Base-by-base conservation (phyloP, 2,329 filamentous ascomycete species). In the Tolypocladium guangdongense region DNA sequence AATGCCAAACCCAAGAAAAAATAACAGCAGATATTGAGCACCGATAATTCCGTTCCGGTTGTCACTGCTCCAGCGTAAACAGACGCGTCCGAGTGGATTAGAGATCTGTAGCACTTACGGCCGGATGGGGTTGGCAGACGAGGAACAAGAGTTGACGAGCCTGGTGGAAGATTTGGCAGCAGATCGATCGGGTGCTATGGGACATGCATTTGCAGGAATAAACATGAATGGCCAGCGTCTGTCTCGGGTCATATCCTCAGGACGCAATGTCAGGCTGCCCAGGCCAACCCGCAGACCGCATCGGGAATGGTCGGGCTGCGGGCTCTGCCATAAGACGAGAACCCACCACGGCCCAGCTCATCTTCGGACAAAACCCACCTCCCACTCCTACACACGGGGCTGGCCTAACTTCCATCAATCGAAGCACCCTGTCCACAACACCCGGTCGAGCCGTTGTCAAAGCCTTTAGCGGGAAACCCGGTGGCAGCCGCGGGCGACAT, bases 361-460 rank as follows among this genome's bases (percentile, higher is more conserved):
- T 18, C 16, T 27, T 32, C 48, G 48, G 48, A 11, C 48, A 50
- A 50, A 50, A 50, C 48, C 39, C 57, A 59, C 20, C 57, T 58
- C 52, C 54, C 58, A 35, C 57, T 58, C 52, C 54, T 59, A 35
- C 47, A 49, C 10, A 8, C 14, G n/a, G 4, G 7, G 18, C 24
- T 18, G 1, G 43, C 18, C 14, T 7, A 4, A 33, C 27, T 2
- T 18, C 43, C 43, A 12, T 46, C 27, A 7, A 12, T 30, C 14
- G 27, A 27, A 18, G 27, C 43, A 33, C 12, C 43, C 43, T 20
- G 18, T 20, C 27, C 43, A 14, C 43, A 3, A 12, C 43, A 16
- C 18, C 11, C 43, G 8, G 18, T 47, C 43, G 24, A 27, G 8
- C 27, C 16, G 12, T 10, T 3, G 11, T 33, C 27, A 2, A 47